These are phyloP conservation scores for Juglanconis juglandina DNA, from an alignment of 2,329 filamentous ascomycete species.

Conservation along the genomic window DNA sequence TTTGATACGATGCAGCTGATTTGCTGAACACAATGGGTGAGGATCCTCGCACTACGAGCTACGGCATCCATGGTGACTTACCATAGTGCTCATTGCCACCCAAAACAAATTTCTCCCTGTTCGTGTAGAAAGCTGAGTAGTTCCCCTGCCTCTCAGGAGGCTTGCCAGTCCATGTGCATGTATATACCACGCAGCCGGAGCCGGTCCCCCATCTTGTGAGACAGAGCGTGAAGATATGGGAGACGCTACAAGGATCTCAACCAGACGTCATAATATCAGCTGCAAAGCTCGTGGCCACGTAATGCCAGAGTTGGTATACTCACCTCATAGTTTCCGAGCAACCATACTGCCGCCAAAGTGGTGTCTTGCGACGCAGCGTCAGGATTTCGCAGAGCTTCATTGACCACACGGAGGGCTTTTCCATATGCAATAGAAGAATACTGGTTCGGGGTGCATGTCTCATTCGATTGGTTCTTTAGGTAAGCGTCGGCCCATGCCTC, in stretches of 20 bases:
- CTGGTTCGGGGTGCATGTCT: not conserved
- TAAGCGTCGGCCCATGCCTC: not conserved
- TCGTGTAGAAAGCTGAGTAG: not conserved
- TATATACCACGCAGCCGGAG: not conserved
- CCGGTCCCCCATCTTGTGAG: not conserved
- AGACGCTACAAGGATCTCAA: not conserved
- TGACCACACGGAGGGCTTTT: not conserved
- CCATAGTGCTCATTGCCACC: not conserved
- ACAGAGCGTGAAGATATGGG: not conserved
- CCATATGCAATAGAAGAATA: not conserved
- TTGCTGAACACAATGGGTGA: not conserved
- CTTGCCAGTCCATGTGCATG: not conserved
- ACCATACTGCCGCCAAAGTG: not conserved
- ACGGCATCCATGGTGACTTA: not conserved
- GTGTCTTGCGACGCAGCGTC: not conserved
- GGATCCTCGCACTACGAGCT: too few species aligned
- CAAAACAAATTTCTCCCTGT: not conserved
- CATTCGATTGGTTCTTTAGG: not conserved
- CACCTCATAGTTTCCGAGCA: slow-evolving; percentile 1
- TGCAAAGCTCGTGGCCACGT: too few species aligned
- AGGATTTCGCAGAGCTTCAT: not conserved
- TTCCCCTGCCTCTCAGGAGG: not conserved
- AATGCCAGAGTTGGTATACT: not conserved
- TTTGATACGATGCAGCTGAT: not conserved
- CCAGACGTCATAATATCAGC: too few species aligned